These are phyloP conservation scores for Wickerhamiella spandovensis DNA, from an alignment of 805 yeast species.

Conservation along the genomic window DNA sequence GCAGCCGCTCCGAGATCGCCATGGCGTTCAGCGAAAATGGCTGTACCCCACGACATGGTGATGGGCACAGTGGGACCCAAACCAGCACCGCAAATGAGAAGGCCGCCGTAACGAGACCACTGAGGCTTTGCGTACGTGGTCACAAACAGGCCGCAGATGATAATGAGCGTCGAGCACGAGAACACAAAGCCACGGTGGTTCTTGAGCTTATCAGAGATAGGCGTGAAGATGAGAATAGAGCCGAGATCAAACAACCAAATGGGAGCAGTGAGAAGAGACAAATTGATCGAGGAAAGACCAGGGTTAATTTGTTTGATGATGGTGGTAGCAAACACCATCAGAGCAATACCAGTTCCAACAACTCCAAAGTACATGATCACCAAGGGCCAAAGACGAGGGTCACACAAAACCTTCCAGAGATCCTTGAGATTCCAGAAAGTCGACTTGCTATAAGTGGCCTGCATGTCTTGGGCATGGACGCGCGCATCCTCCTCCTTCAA, in stretches of 20 bases:
- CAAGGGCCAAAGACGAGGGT: constrained; percentile 65
- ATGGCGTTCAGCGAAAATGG: constrained; percentile 52
- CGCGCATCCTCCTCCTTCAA: constrained; percentile 38
- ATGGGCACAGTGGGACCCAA: constrained; percentile 87
- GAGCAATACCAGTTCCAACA: constrained; percentile 81
- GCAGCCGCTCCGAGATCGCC: constrained; percentile 82
- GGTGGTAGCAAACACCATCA: constrained; percentile 75
- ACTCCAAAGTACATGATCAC: constrained; percentile 85
- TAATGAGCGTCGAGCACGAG: constrained; percentile 45
- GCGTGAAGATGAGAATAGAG: constrained; percentile 62
- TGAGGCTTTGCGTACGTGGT: constrained; percentile 59
- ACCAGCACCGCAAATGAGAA: constrained; percentile 73
- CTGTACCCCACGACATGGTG: constrained; percentile 71
- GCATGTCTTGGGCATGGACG: constrained; percentile 50
- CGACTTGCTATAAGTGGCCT: constrained; percentile 32
- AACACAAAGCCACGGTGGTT: constrained; percentile 49
- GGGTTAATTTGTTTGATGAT: constrained; percentile 57
- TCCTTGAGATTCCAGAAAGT: constrained; percentile 49
- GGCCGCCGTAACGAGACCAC: constrained; percentile 72
- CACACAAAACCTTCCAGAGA: constrained; percentile 40
- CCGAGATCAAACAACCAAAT: constrained; percentile 79
- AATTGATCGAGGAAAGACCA: constrained; percentile 44
- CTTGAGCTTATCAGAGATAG: constrained; percentile 61
- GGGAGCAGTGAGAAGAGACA: constrained; percentile 72
- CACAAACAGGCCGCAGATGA: constrained; percentile 62